Base-by-base conservation (phyloP, 202 grass and related monocot genomes). In the Eragrostis tef region DNA sequence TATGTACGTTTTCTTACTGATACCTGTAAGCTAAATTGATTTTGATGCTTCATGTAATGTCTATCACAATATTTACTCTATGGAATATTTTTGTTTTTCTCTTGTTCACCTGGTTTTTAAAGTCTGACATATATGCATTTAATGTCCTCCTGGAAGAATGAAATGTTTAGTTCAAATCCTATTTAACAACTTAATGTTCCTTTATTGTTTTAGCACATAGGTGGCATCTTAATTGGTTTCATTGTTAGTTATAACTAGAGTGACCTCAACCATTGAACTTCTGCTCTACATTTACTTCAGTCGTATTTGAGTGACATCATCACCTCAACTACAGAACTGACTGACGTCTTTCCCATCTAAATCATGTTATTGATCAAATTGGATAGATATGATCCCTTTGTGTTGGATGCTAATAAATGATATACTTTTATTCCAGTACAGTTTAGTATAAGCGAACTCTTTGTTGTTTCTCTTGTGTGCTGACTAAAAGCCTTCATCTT, bases 401-500 rank as follows among this genome's bases (percentile, higher is more conserved):
- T 69, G 15, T 81, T 75, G 24, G 25, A 57, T 51, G 34, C 25
- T 6, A 39, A 39, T 81, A 4, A 41, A 72, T 15, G 27, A 10
- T 50, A 9, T 82, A 62, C 29, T 54, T 59, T 73, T 49, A 72
- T 69, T 64, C 11, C 36, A 81, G 36, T 41, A 71, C 42, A 85
- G 36, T 49, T 70, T n/a, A 57, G 19, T 71, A 53, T 34, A 39
- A 77, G 49, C 0, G 2, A 31, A 31, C 46, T 17, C n/a, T 14
- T 68, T 73, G 20, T 64, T 62, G 15, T 82, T 77, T 43, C 10
- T 73, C 22, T 81, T 58, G 47, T 22, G 53, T 21, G 3, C 54
- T 81, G 26, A 85, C 54, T 77, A 71, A 81, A 8, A n/a, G n/a
- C 71, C 27, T 77, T 89, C 81, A 39, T 64, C 59, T 80, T 77